Conservation (phyloP, 2,329 filamentous ascomycete species). For the Fusarium newnesense region DNA sequence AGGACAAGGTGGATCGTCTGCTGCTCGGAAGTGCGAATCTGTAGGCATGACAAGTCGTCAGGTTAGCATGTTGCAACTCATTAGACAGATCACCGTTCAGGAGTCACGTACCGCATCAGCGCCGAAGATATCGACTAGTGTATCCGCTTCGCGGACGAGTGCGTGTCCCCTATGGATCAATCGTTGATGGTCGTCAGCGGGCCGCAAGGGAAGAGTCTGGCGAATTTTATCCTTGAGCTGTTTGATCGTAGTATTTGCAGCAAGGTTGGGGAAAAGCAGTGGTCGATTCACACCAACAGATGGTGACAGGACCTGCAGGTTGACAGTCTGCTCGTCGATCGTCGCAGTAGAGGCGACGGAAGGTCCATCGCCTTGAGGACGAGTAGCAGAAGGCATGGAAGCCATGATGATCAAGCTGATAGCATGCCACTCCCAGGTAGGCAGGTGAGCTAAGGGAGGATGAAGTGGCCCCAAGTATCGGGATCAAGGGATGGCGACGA, state of each 20-base stretch:
- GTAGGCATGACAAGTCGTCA: not conserved
- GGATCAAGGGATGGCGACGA: slow-evolving; percentile 10
- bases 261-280: slow-evolving; percentile 60
- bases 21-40: slow-evolving; percentile 58
- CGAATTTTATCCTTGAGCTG: slow-evolving; percentile 69
- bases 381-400: slow-evolving; percentile 48
- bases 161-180: slow-evolving; percentile 70
- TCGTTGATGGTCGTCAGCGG: slow-evolving; percentile 65
- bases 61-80: slow-evolving; percentile 36
- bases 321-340: slow-evolving; percentile 56
- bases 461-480: slow-evolving; percentile 14
- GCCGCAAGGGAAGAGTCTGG: slow-evolving; percentile 59
- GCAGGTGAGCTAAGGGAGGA: slow-evolving; percentile 16
- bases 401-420: slow-evolving; percentile 51
- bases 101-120: slow-evolving; percentile 57
- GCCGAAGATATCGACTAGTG: slow-evolving; percentile 67
- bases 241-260: slow-evolving; percentile 63
- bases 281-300: slow-evolving; percentile 64
- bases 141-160: slow-evolving; percentile 64
- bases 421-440: slow-evolving; percentile 42
- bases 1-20: slow-evolving; percentile 66
- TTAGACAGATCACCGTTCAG: not conserved
- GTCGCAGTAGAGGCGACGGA: slow-evolving; percentile 28
- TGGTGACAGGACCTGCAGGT: slow-evolving; percentile 68
- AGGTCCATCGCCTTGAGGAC: slow-evolving; percentile 36